Percentiles rank a stretch among this genome's conserved stretches.
These are phyloP conservation scores for Botryotinia narcissicola DNA, from an alignment of 2,329 filamentous ascomycete species.

Conservation along the genomic window DNA sequence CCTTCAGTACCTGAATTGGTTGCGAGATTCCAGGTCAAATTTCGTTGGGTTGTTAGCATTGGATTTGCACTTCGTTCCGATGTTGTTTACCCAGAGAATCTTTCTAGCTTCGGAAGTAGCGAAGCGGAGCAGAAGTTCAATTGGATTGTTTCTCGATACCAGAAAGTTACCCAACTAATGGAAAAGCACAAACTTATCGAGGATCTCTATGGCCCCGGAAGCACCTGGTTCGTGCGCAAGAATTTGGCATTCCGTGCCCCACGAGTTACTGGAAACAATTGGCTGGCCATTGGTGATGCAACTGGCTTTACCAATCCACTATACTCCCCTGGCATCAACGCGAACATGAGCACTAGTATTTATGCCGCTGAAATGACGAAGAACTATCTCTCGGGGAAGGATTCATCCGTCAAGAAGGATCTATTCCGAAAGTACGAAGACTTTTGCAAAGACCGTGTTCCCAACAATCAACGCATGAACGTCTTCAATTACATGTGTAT, in stretches of 20 bases:
- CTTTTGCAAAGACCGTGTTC: conserved; percentile 26
- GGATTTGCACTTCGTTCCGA: conserved; percentile 32
- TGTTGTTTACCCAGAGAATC: conserved; percentile 27
- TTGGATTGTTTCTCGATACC: conserved; percentile 31
- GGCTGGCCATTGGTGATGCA: conserved; percentile 37
- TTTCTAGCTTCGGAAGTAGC: conserved; percentile 29
- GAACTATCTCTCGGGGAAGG: conserved; percentile 11
- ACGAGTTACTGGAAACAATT: conserved; percentile 31
- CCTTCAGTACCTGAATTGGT: conserved; percentile 29
- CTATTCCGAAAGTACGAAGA: conserved; percentile 24
- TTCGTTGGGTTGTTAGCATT: conserved; percentile 33
- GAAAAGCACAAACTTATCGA: conserved; percentile 25
- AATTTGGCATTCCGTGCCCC: conserved; percentile 28
- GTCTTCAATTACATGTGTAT: conserved; percentile 32
- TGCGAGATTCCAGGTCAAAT: conserved; percentile 31
- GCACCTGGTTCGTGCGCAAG: conserved; percentile 34
- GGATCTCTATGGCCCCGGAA: conserved; percentile 30
- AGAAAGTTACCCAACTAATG: conserved; percentile 33
- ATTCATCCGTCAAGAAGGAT: background rate
- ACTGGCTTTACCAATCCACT: conserved; percentile 37
- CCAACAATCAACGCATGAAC: conserved; percentile 31
- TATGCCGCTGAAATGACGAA: conserved; percentile 24
- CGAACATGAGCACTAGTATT: conserved; percentile 27
- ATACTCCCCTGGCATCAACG: conserved; percentile 36
- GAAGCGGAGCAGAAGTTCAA: conserved; percentile 37